A percentile compares a stretch with the other conserved stretches of the same genome.
Evolutionary conservation across 768 basidiomycete genomes (phyloP).

Genomic region (Rhizopogon roseolus): DNA sequence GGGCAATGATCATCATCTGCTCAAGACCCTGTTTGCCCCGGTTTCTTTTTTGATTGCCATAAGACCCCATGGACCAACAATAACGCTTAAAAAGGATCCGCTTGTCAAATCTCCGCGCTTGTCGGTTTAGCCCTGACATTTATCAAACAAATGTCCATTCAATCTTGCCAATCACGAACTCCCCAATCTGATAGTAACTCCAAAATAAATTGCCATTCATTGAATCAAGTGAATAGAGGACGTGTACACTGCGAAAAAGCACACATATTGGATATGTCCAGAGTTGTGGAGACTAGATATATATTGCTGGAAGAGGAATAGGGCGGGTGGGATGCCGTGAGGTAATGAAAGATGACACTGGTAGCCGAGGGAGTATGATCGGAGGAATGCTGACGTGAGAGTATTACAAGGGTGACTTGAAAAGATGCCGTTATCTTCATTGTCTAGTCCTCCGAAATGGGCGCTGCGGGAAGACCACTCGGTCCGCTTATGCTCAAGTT

Average conservation of each 20-base stretch:
- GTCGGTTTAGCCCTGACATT: conserved; percentile 19
- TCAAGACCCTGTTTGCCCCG: neutral
- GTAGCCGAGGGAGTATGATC: neutral
- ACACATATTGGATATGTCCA: neutral
- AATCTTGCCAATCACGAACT: neutral
- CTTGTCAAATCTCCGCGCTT: conserved; percentile 24
- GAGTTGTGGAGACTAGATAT: neutral
- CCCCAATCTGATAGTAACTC: neutral
- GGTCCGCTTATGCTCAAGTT: conserved; percentile 40
- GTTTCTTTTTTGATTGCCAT: conserved; percentile 9
- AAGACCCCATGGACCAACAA: conserved; percentile 9
- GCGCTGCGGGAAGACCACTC: conserved; percentile 11
- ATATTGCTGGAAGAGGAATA: neutral
- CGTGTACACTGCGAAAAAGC: neutral
- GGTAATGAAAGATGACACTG: conserved; percentile 1
- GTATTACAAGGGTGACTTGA: conserved; percentile 7
- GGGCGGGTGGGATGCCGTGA: conserved; percentile 8
- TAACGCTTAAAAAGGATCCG: conserved; percentile 21
- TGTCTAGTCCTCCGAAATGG: conserved; percentile 18
- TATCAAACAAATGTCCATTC: conserved; percentile 16
- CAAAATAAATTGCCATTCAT: neutral
- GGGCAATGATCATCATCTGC: conserved; percentile 1
- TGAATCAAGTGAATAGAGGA: conserved; percentile 3
- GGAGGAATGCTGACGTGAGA: conserved; percentile 16
- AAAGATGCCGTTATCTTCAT: conserved; percentile 18